Conservation (phyloP, 2,329 filamentous ascomycete genomes). For the Magnaporthiopsis rhizophila region DNA sequence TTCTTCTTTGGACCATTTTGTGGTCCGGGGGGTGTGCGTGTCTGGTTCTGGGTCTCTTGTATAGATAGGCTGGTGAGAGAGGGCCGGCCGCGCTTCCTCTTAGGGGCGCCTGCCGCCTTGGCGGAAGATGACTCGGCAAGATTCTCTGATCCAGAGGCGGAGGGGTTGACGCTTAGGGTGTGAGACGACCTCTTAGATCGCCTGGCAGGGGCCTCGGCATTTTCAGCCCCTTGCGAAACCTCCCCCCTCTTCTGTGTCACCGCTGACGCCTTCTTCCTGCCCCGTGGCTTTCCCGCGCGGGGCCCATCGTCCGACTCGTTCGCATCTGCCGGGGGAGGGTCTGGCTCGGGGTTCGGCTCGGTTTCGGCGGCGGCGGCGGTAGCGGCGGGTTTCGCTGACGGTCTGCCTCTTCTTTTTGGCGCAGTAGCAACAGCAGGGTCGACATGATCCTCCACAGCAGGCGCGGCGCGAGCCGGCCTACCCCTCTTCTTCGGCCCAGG, state of each 20-base stretch:
- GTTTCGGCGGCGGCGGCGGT: not conserved
- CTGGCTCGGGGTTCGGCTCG: not conserved
- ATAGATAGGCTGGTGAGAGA: constrained; percentile 16
- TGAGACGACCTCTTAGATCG: not conserved
- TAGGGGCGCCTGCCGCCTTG: constrained; percentile 7
- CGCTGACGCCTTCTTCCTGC: not conserved
- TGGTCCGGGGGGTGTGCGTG: not conserved
- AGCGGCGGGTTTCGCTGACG: not conserved
- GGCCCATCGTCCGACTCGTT: not conserved
- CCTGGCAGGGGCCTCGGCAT: not conserved
- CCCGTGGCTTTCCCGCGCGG: not conserved
- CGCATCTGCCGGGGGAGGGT: not conserved
- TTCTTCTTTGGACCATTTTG: constrained; percentile 5
- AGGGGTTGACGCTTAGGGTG: not conserved
- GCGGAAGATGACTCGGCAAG: not conserved
- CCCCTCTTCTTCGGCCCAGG: not conserved
- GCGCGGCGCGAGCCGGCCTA: not conserved
- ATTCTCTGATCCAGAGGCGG: not conserved
- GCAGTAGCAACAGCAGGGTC: no score
- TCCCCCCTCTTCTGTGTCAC: not conserved
- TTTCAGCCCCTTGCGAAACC: not conserved
- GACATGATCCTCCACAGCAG: not conserved
- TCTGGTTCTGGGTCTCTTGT: constrained; percentile 15
- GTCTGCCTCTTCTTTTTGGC: not conserved
- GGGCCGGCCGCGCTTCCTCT: constrained; percentile 17